A percentile compares a stretch with the other conserved stretches of the same genome.
phyloP scores from a whole-genome alignment of 345 rosid genomes.

The Acer yangbiense region DNA sequence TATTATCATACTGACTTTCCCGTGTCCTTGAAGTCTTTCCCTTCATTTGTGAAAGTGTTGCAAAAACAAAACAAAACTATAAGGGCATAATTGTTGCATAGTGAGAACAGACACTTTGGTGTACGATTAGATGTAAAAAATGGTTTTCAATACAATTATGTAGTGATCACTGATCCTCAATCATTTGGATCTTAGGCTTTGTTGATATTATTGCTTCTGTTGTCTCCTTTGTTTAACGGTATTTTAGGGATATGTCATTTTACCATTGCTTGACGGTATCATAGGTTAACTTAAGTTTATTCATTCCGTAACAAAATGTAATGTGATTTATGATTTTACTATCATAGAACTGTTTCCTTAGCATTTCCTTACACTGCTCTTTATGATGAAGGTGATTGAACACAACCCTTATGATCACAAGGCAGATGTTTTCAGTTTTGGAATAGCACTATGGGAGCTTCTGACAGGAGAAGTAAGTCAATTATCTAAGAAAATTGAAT shows the following conservation, averaged over 20 bases:
- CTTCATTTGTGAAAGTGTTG: not conserved
- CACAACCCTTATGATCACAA: slow-evolving; percentile 89
- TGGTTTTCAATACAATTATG: not conserved
- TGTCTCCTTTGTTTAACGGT: not conserved
- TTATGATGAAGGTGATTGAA: slow-evolving; percentile 78
- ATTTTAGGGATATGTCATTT: not conserved
- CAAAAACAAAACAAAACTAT: not conserved
- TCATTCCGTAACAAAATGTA: not conserved
- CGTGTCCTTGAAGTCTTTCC: not conserved
- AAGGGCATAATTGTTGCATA: not conserved
- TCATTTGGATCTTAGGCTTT: slow-evolving; percentile 5
- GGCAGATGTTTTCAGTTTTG: slow-evolving; percentile 94
- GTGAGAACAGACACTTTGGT: not conserved
- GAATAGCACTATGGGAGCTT: slow-evolving; percentile 88
- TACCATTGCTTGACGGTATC: not conserved
- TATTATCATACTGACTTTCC: not conserved
- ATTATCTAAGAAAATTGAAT: not conserved
- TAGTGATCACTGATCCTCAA: not conserved
- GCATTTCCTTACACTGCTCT: slow-evolving; percentile 18
- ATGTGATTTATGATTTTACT: slow-evolving; percentile 9
- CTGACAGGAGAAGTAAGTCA: slow-evolving; percentile 82
- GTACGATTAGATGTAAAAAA: not conserved
- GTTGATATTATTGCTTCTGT: not conserved
- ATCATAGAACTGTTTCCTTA: slow-evolving; percentile 1
- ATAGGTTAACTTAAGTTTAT: not conserved